Evolutionary conservation across 305 asterid genomes (phyloP).

Genomic region (Caryopteris hybrid): DNA sequence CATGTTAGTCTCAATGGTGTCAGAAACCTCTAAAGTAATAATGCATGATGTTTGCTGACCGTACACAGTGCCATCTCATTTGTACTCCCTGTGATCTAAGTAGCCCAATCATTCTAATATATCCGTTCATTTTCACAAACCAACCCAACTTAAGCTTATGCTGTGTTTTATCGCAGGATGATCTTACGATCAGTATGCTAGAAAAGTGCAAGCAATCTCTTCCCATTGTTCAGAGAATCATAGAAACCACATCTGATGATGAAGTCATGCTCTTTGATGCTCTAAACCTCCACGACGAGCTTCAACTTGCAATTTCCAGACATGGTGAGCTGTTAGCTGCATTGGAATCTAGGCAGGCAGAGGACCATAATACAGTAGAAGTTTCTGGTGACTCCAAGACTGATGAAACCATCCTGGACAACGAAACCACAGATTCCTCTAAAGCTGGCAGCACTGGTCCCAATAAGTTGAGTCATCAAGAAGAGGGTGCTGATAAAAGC

Average conservation of each 20-base stretch:
- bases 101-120: not conserved
- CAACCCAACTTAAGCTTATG: not conserved
- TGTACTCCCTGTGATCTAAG: not conserved
- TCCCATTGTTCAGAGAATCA: constrained; percentile 60
- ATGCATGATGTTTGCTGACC: too few relatives aligned
- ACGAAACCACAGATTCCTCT: constrained; percentile 21
- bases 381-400: constrained; percentile 26
- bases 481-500: constrained; percentile 26
- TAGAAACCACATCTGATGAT: constrained; percentile 72
- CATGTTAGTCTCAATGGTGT: not conserved
- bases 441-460: constrained; percentile 23
- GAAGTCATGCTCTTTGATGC: constrained; percentile 90
- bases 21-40: not conserved
- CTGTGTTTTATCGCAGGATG: constrained; percentile 54
- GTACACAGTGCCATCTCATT: too few relatives aligned
- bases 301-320: constrained; percentile 55
- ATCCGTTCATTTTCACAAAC: not conserved
- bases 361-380: constrained; percentile 25
- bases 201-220: constrained; percentile 77
- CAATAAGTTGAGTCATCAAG: constrained; percentile 11
- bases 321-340: constrained; percentile 53
- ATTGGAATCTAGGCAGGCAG: constrained; percentile 32
- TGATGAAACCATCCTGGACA: constrained; percentile 19
- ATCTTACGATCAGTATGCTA: constrained; percentile 63
- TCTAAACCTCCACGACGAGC: constrained; percentile 83